Evolutionary conservation across 352 stramenopile genomes (phyloP), one percentile per base, ranked within the genome.

Genomic region (Blastocystis hominis): DNA sequence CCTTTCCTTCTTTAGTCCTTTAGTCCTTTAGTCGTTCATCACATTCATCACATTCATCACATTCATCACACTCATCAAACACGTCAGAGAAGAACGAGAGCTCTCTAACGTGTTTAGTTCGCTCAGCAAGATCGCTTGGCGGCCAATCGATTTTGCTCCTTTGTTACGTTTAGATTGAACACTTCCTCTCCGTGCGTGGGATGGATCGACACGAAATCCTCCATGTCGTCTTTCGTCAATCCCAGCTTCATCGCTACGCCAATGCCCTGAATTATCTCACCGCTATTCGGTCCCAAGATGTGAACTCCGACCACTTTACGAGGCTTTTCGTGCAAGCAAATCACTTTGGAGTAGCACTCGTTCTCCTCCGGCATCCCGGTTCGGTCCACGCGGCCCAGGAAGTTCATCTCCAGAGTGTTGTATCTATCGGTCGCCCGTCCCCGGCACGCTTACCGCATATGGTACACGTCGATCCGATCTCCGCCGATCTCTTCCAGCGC

Each of bases 241-340:
- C 94, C 93, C 76, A 97, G 89, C 90, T 97, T 97, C 92, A 98
- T 97, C 1, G 94, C 93, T 34, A 97, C 91, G 20, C 94, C 95
- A 88, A 97, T 97, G 50, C 95, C 89, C 86, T 90, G 94, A 38
- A 93, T 96, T 70, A 97, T 92, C 91, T 98, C 97, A 66, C 97
- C 96, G 47, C 96, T 96, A 88, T 98, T 97, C 20, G 96, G 97
- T 47, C 95, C 96, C n/a, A 98, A 88, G 90, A 98, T 98, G 90
- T 99, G 97, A 72, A 98, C 96, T 69, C 97, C 97, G 75, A 99
- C 89, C 3, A 98, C 95, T 61, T 92, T 92, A 55, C 94, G 56
- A 24, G 77, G 64, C 36, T 30, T n/a, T 10, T 84, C 64, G 5
- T 46, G 63, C 50, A 87, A 54, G 40, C 93, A 95, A 79, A 98